Conservation (phyloP, 1,284 basidiomycete species). For the Moesziomyces sp. region DNA sequence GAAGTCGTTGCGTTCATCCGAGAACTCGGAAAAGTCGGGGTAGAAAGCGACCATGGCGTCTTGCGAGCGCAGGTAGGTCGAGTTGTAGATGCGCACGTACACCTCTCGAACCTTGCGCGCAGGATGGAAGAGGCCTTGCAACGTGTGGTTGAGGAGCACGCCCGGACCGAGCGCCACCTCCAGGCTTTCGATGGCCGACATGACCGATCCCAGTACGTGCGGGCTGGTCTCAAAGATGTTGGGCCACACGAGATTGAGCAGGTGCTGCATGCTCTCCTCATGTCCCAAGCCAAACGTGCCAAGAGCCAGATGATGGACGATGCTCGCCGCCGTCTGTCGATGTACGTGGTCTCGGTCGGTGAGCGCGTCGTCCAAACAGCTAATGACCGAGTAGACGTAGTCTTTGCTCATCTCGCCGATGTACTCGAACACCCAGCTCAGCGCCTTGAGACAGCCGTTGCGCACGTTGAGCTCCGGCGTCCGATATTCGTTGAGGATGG, state of each 20-base stretch:
- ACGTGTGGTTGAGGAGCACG: constrained; percentile 82
- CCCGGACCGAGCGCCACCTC: constrained; percentile 93
- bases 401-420: constrained; percentile 99
- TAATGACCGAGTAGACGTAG: constrained; percentile 96
- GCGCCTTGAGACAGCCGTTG: constrained; percentile 98
- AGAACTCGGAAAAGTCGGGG: constrained; percentile 71
- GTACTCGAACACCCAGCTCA: constrained; percentile 99
- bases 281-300: constrained; percentile 96
- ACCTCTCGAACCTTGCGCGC: constrained; percentile 94
- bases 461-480: constrained; percentile 95
- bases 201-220: constrained; percentile 88
- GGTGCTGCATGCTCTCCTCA: constrained; percentile 95
- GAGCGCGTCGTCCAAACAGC: constrained; percentile 95
- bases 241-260: constrained; percentile 99
- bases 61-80: constrained; percentile 79
- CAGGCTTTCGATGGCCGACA: constrained; percentile 89
- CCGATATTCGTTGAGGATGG: constrained; percentile 97
- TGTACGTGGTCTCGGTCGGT: constrained; percentile 98
- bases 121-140: constrained; percentile 72
- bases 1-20: constrained; percentile 62
- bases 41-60: constrained; percentile 95
- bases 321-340: constrained; percentile 97
- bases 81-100: constrained; percentile 81
- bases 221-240: constrained; percentile 98
- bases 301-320: constrained; percentile 96